phyloP scores from a whole-genome alignment of 805 yeast species.

The Candida nanaspora region DNA sequence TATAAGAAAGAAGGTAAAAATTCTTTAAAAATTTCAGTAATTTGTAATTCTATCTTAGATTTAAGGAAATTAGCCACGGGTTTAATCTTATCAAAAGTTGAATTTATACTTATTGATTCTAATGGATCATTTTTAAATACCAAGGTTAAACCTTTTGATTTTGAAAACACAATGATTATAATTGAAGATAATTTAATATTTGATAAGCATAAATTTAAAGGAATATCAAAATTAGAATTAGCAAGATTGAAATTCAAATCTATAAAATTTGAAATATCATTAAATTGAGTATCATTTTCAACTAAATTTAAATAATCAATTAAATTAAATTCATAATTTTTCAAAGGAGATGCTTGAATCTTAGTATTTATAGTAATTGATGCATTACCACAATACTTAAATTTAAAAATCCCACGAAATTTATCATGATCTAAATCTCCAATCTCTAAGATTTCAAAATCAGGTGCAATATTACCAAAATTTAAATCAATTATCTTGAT shows the following conservation, averaged over 20 bases:
- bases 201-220: conserved; percentile 67
- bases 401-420: conserved; percentile 76
- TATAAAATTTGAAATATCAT: conserved; percentile 36
- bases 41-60: conserved; percentile 73
- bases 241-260: conserved; percentile 63
- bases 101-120: conserved; percentile 72
- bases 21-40: conserved; percentile 74
- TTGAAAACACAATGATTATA: conserved; percentile 75
- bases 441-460: conserved; percentile 70
- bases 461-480: conserved; percentile 70
- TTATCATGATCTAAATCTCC: conserved; percentile 74
- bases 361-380: conserved; percentile 67
- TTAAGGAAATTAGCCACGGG: conserved; percentile 81
- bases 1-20: conserved; percentile 77
- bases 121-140: conserved; percentile 88
- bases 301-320: conserved; percentile 20
- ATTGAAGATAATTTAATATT: conserved; percentile 72
- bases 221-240: conserved; percentile 64
- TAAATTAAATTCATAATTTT: conserved; percentile 42
- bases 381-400: conserved; percentile 71
- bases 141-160: conserved; percentile 74
- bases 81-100: conserved; percentile 81
- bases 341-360: conserved; percentile 79
- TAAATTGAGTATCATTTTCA: conserved; percentile 21
- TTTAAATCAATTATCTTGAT: conserved; percentile 62